phyloP scores from a whole-genome alignment of 306 rosid genomes.

The Ceratonia siliqua region DNA sequence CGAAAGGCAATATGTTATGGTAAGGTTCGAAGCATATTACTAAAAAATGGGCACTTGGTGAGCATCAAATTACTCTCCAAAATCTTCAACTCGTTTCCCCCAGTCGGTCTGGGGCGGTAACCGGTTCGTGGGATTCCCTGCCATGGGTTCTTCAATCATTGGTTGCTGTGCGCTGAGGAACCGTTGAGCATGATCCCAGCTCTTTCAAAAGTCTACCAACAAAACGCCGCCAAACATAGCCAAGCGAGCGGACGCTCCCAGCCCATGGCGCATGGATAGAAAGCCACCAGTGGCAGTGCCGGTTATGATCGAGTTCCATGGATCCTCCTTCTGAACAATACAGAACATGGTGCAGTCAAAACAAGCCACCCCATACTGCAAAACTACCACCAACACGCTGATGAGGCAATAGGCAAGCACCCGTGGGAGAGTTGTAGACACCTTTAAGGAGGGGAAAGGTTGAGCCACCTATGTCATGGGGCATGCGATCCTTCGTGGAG shows the following conservation, averaged over 20 bases:
- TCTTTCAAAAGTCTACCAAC: slow-evolving; percentile 71
- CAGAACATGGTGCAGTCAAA: slow-evolving; percentile 78
- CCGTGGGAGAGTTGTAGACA: slow-evolving; percentile 64
- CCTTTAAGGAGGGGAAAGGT: slow-evolving; percentile 75
- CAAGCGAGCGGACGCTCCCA: slow-evolving; percentile 53
- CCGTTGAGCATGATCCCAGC: slow-evolving; percentile 73
- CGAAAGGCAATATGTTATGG: slow-evolving; percentile 3
- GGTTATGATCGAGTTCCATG: slow-evolving; percentile 78
- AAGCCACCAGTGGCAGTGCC: slow-evolving; percentile 88
- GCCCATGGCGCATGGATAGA: slow-evolving; percentile 77
- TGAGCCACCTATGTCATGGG: slow-evolving; percentile 75
- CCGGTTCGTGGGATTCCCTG: slow-evolving; percentile 32
- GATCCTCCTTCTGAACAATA: slow-evolving; percentile 76
- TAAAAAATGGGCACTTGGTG: slow-evolving; percentile 74
- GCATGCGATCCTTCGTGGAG: slow-evolving; percentile 73
- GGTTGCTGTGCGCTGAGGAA: slow-evolving; percentile 55
- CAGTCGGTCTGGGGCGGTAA: slow-evolving; percentile 12
- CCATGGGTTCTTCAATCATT: slow-evolving; percentile 53
- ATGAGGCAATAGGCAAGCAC: slow-evolving; percentile 67
- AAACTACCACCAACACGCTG: slow-evolving; percentile 73
- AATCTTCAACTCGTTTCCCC: slow-evolving; percentile 67
- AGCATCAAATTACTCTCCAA: slow-evolving; percentile 81
- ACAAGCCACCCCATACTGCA: slow-evolving; percentile 81
- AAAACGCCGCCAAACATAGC: slow-evolving; percentile 66
- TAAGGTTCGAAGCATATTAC: slow-evolving; percentile 31